phyloP scores from a whole-genome alignment of 192 early-diverging fungal species.

The Coemansia javaensis region DNA sequence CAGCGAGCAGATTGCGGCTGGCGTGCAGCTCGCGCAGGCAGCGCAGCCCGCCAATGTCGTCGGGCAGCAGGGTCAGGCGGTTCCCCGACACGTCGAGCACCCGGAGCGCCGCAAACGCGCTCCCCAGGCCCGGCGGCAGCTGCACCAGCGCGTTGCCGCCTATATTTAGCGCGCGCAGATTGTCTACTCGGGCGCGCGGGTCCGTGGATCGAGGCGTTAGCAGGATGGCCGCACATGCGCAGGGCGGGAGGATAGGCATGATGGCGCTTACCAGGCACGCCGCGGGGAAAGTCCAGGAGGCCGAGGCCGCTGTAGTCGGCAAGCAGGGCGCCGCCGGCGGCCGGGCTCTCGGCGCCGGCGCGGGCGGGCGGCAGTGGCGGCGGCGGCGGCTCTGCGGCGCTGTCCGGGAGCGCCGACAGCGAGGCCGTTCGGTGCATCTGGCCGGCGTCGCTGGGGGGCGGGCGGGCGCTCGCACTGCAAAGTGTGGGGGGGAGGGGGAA shows the following conservation, averaged over 20 bases:
- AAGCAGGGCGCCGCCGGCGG: neutral
- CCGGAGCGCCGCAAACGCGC: constrained; percentile 22
- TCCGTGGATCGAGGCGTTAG: too few relatives aligned
- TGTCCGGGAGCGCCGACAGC: too few relatives aligned
- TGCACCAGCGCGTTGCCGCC: constrained; percentile 30
- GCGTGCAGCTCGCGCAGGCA: constrained; percentile 42
- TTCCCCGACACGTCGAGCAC: constrained; percentile 41
- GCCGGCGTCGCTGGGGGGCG: too few relatives aligned
- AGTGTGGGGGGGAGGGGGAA: too few relatives aligned
- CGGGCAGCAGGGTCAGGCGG: constrained; percentile 32
- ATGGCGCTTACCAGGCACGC: constrained; percentile 34
- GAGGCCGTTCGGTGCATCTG: too few relatives aligned
- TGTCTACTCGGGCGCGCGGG: too few relatives aligned
- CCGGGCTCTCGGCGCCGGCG: neutral
- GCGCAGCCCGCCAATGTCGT: constrained; percentile 30
- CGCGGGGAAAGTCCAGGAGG: constrained; percentile 17
- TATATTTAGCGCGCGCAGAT: constrained; percentile 22
- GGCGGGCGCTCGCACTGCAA: too few relatives aligned
- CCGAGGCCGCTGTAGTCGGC: constrained; percentile 17
- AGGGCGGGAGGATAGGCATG: too few relatives aligned
- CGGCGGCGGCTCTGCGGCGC: too few relatives aligned
- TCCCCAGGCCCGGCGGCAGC: constrained; percentile 34
- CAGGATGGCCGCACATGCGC: too few relatives aligned
- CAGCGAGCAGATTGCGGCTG: constrained; percentile 27
- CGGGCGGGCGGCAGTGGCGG: too few relatives aligned